These are phyloP conservation scores for Prunus dulcis DNA, from an alignment of 306 rosid genomes.

Conservation along the genomic window DNA sequence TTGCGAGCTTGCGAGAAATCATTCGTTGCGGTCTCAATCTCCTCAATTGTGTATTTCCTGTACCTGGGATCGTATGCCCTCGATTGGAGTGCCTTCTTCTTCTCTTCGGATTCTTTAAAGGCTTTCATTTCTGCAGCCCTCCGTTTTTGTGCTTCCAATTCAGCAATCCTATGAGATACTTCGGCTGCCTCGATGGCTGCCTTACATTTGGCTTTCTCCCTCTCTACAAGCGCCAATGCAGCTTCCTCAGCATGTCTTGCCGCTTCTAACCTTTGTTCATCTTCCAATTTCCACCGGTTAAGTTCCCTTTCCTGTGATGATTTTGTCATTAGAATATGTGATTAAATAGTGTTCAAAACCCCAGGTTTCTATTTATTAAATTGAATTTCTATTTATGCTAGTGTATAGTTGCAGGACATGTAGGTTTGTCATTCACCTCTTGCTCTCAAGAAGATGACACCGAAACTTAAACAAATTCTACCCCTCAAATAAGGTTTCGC, in stretches of 20 bases:
- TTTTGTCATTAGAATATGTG: neutral
- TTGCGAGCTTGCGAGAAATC: neutral
- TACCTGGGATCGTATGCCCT: neutral
- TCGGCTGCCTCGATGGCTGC: slow-evolving; percentile 1
- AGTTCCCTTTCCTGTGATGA: neutral
- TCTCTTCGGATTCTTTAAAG: neutral
- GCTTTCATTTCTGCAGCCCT: neutral
- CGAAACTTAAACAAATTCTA: neutral
- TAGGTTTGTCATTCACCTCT: no score
- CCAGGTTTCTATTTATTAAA: no score
- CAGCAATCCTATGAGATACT: neutral
- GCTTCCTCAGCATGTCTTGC: neutral
- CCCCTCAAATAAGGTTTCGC: neutral
- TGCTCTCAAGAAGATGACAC: neutral
- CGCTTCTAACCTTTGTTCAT: neutral
- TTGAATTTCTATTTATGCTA: no score
- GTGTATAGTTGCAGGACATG: no score
- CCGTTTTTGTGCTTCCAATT: slow-evolving; percentile 6
- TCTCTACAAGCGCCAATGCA: neutral
- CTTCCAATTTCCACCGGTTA: slow-evolving; percentile 1
- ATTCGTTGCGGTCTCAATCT: neutral
- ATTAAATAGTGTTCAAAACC: neutral
- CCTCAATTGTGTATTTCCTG: neutral
- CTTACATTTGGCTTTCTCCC: neutral
- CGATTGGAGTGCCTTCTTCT: neutral